Evolutionary conservation across 2,329 filamentous ascomycete genomes (phyloP), one percentile per base, ranked within the genome.

Genomic region (Scopulariopsis brevicaulis): DNA sequence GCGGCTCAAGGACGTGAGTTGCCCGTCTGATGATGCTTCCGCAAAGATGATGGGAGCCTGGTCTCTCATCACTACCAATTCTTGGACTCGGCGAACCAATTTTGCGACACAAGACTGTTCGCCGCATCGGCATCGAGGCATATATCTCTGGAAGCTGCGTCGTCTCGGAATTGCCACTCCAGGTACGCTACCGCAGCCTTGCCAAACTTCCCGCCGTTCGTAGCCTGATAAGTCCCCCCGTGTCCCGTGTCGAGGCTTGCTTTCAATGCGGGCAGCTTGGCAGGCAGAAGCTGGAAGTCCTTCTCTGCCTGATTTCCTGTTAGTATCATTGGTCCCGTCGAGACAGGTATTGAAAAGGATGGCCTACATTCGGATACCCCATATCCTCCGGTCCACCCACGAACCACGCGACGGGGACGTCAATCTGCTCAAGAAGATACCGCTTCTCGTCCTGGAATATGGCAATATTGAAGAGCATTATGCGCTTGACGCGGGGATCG

Each of bases 121-220:
- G 34, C 55, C 4, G 43, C 7, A 4, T 52, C 43, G 5, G 46
- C 20, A 32, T 52, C 46, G 20, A 51, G 28, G 46, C 43, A 34
- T 4, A 56, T 20, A 4, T 34, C 54, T 35, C n/a, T 55, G 2
- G 35, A 43, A 4, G 3, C 20, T 10, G 34, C 54, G 22, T 55
- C 54, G 18, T 46, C 54, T 28, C 54, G 15, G 54, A 55, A 55
- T 28, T 55, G 54, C 54, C 54, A 55, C 35, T 55, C 18, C 14
- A 55, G 54, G 24, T 55, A 55, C n/a, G 54, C 54, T 5, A 55
- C 54, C 11, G 54, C 54, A 6, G 54, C 54, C 35, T 43, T 55
- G 15, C 54, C 54, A 18, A 55, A 55, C 35, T 55, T 55, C 18
- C 54, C 54, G 24, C 54, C 54, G 24, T 55, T 55, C 8, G 34